phyloP scores from a whole-genome alignment of 257 asterid species.

The Nicotiana attenuata region DNA sequence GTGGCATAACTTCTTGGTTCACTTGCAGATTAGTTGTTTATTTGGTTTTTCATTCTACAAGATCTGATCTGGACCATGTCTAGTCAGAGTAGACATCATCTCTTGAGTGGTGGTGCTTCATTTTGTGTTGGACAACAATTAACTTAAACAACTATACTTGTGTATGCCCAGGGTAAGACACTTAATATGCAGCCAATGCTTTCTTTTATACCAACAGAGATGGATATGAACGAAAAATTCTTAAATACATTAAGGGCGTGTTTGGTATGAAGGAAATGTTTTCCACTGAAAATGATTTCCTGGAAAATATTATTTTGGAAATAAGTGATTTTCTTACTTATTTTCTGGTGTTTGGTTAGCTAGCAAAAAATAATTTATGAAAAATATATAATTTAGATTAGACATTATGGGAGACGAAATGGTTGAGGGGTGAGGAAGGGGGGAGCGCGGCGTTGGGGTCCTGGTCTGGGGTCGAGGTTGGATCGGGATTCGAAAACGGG shows the following conservation, averaged over 20 bases:
- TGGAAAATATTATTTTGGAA: too few species aligned
- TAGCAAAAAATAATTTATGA: too few species aligned
- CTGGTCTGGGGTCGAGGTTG: too few species aligned
- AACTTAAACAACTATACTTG: neutral
- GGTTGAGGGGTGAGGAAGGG: too few species aligned
- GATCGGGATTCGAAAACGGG: too few species aligned
- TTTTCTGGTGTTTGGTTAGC: too few species aligned
- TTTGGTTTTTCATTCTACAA: neutral
- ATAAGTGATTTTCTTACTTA: too few species aligned
- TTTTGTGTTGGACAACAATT: neutral
- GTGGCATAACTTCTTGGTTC: neutral
- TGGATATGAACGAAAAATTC: neutral
- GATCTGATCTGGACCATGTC: neutral
- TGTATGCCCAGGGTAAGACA: neutral
- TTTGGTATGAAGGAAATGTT: too few species aligned
- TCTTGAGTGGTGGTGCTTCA: neutral
- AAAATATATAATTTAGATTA: too few species aligned
- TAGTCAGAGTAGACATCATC: neutral
- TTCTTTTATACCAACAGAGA: neutral
- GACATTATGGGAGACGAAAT: too few species aligned
- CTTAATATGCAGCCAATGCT: neutral
- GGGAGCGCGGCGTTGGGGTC: too few species aligned
- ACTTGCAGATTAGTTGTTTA: neutral
- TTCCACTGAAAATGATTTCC: too few species aligned
- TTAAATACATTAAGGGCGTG: neutral